Evolutionary conservation across 441 rosid genomes (phyloP).

Genomic region (Manihot esculenta): DNA sequence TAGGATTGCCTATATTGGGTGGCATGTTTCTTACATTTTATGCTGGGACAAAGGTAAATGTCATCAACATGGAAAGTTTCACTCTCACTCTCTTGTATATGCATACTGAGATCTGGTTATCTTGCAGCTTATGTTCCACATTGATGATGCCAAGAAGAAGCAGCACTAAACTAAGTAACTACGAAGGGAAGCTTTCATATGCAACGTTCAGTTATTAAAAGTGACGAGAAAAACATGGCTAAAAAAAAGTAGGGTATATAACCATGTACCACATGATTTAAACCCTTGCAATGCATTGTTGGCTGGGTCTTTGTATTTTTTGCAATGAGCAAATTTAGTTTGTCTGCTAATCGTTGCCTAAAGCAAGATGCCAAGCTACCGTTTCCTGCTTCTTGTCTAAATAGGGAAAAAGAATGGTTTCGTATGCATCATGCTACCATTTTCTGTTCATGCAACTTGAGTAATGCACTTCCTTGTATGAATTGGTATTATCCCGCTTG

Average conservation of each 20-base stretch:
- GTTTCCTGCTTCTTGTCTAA: too few relatives aligned
- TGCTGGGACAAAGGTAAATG: slow-evolving; percentile 75
- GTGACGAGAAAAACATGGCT: background rate
- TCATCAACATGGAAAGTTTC: background rate
- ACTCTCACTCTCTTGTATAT: background rate
- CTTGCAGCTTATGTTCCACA: slow-evolving; percentile 80
- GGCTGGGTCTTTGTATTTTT: too few relatives aligned
- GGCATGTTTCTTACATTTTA: slow-evolving; percentile 70
- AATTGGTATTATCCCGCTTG: too few relatives aligned
- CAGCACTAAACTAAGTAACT: slow-evolving; percentile 17
- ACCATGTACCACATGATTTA: background rate
- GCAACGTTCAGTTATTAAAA: background rate
- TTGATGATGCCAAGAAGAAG: slow-evolving; percentile 50
- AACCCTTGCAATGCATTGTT: background rate
- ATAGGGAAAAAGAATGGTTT: too few relatives aligned
- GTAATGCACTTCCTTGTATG: too few relatives aligned
- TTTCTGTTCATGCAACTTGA: too few relatives aligned
- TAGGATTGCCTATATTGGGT: slow-evolving; percentile 63
- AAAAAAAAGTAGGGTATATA: background rate
- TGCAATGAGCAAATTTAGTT: too few relatives aligned
- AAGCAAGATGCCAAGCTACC: too few relatives aligned
- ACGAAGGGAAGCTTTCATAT: background rate
- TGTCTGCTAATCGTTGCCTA: too few relatives aligned
- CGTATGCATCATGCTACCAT: too few relatives aligned
- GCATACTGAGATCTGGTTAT: background rate